Evolutionary conservation across 257 asterid genomes (phyloP).

Genomic region (Leonotis leonurus): DNA sequence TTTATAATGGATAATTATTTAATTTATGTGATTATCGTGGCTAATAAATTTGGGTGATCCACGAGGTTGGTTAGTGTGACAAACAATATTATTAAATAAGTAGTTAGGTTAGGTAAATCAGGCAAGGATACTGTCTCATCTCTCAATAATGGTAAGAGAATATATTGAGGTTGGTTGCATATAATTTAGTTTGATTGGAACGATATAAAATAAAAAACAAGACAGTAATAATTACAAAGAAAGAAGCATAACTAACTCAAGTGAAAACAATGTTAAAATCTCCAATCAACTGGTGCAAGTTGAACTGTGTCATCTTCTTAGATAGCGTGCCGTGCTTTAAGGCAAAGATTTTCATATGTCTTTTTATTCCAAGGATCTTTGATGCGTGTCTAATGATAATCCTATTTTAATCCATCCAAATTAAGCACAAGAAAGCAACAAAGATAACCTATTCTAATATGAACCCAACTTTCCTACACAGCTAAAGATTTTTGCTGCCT

Average conservation of each 20-base stretch:
- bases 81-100: background rate
- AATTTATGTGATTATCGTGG: background rate
- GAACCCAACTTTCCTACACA: too few species aligned
- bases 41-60: background rate
- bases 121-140: background rate
- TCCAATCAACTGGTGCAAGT: background rate
- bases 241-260: too few species aligned
- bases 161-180: background rate
- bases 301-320: background rate
- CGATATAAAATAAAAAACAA: too few species aligned
- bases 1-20: background rate
- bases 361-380: background rate
- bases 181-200: background rate
- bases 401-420: too few species aligned
- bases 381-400: slow-evolving; percentile 20
- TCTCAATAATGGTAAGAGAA: background rate
- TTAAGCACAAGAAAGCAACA: too few species aligned
- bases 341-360: background rate
- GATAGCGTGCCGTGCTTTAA: background rate
- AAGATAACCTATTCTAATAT: too few species aligned
- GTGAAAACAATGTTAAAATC: too few species aligned
- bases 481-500: background rate
- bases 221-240: too few species aligned
- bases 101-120: background rate
- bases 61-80: background rate